Conservation (phyloP, 345 rosid species). For the Linum tenue region DNA sequence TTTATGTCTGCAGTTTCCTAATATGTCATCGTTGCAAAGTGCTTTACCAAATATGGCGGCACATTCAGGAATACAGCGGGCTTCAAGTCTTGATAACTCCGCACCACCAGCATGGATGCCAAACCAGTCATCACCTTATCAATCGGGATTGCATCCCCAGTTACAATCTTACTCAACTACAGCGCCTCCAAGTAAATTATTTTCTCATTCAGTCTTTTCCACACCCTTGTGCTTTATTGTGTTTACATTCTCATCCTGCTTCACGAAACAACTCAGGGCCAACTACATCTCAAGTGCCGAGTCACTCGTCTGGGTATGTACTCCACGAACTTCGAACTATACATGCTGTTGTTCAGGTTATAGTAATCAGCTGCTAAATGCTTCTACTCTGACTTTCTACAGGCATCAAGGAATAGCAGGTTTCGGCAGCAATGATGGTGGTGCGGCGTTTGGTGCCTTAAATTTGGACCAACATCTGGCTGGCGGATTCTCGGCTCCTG, state of each 20-base stretch:
- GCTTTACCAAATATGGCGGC: constrained; percentile 49
- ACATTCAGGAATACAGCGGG: constrained; percentile 31
- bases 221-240: neutral
- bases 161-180: constrained; percentile 26
- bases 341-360: too few relatives aligned
- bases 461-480: constrained; percentile 37
- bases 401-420: constrained; percentile 34
- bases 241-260: constrained; percentile 6
- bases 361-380: neutral
- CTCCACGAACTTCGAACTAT: neutral
- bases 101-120: constrained; percentile 37
- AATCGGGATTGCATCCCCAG: constrained; percentile 37
- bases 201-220: neutral
- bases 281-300: constrained; percentile 40
- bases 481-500: constrained; percentile 36
- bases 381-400: constrained; percentile 2
- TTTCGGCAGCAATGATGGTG: constrained; percentile 23
- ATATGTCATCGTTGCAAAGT: constrained; percentile 58
- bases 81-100: constrained; percentile 39
- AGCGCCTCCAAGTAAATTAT: constrained; percentile 49
- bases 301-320: constrained; percentile 48
- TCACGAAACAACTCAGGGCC: constrained; percentile 43
- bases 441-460: constrained; percentile 24
- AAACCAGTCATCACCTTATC: constrained; percentile 33
- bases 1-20: constrained; percentile 54